Percentiles rank a stretch among this genome's conserved stretches.
Conservation (phyloP, 129 eudicot species). For the Artemisia annua region DNA sequence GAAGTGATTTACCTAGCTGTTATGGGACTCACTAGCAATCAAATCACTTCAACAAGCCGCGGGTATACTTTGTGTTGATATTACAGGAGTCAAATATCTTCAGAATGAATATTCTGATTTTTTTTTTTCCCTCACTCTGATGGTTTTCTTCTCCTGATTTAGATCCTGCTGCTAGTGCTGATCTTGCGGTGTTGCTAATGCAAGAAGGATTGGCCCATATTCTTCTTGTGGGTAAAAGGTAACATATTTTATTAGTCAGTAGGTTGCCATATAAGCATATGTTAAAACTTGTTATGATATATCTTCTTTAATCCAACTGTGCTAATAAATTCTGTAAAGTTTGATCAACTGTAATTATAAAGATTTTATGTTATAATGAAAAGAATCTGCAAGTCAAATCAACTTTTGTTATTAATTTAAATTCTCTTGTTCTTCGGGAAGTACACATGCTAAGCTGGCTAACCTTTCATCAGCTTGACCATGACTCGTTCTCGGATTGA, state of each 20-base stretch:
- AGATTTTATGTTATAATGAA: too few relatives aligned
- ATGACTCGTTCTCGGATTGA: slow-evolving; percentile 72
- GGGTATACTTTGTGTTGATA: slow-evolving; percentile 44
- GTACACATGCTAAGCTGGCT: slow-evolving; percentile 3
- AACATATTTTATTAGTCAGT: slow-evolving; percentile 5
- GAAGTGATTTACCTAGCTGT: slow-evolving; percentile 36
- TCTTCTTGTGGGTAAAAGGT: slow-evolving; percentile 94
- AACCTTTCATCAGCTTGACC: slow-evolving; percentile 59
- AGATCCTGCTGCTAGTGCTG: slow-evolving; percentile 98
- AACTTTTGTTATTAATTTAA: too few relatives aligned
- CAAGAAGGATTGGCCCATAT: slow-evolving; percentile 95
- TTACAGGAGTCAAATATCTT: not conserved
- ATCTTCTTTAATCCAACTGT: too few relatives aligned
- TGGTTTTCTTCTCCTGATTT: slow-evolving; percentile 25
- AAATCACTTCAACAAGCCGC: slow-evolving; percentile 78
- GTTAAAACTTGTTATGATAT: too few relatives aligned
- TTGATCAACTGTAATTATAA: too few relatives aligned
- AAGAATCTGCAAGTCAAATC: too few relatives aligned
- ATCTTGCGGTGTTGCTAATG: slow-evolving; percentile 90
- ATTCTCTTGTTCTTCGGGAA: not conserved
- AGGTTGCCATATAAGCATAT: not conserved
- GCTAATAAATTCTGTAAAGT: too few relatives aligned
- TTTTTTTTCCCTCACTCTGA: slow-evolving; percentile 11
- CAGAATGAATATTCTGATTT: not conserved
- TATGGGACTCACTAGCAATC: slow-evolving; percentile 86